These are phyloP conservation scores for Rhizopogon rudus DNA, from an alignment of 768 basidiomycete species.

Conservation along the genomic window DNA sequence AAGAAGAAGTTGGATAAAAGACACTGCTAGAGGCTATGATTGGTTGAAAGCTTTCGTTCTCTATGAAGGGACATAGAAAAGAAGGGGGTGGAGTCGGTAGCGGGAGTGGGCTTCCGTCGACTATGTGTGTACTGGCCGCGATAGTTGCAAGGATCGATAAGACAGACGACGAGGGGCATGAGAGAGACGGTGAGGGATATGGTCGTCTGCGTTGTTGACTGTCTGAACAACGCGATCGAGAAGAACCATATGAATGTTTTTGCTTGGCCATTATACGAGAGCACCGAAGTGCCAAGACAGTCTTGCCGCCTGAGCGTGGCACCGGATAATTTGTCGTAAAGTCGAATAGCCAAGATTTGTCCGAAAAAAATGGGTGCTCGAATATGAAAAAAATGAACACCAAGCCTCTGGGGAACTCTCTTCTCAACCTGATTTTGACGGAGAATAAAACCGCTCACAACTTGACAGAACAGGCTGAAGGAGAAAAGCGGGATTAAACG, in stretches of 20 bases:
- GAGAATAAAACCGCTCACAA: background rate
- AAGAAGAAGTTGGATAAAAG: background rate
- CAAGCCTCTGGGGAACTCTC: background rate
- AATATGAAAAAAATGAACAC: background rate
- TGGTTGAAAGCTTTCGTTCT: slow-evolving; percentile 9
- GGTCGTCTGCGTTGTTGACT: slow-evolving; percentile 12
- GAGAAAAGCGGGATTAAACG: slow-evolving; percentile 5
- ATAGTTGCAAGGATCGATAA: slow-evolving; percentile 56
- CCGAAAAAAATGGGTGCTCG: slow-evolving; percentile 10
- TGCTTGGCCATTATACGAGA: slow-evolving; percentile 51
- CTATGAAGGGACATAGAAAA: slow-evolving; percentile 56
- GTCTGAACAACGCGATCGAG: background rate
- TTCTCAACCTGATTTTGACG: background rate
- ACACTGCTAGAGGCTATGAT: background rate
- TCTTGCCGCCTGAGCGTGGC: slow-evolving; percentile 30
- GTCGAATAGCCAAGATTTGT: slow-evolving; percentile 8
- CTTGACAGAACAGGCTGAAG: background rate
- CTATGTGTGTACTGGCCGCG: slow-evolving; percentile 41
- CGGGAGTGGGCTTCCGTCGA: slow-evolving; percentile 40
- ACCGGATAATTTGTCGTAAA: slow-evolving; percentile 5
- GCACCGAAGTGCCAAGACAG: slow-evolving; percentile 32
- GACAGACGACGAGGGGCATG: slow-evolving; percentile 43
- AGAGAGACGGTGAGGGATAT: slow-evolving; percentile 11
- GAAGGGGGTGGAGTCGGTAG: slow-evolving; percentile 35
- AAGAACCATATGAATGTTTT: slow-evolving; percentile 28